Evolutionary conservation across 306 rosid species (phyloP).

Genomic region (Lablab purpureus): DNA sequence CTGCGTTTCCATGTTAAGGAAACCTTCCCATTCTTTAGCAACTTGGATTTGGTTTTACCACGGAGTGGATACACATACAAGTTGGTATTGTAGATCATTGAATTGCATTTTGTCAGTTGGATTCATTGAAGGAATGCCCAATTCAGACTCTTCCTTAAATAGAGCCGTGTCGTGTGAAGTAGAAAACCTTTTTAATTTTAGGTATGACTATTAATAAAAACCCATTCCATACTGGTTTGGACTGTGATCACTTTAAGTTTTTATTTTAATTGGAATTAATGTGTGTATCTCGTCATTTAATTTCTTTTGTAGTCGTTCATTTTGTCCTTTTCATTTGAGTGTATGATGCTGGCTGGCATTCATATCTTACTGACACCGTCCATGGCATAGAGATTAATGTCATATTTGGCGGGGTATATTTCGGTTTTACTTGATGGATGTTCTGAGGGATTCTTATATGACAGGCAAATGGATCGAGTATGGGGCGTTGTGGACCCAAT

Average conservation of each 20-base stretch:
- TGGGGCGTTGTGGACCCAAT: conserved; percentile 80
- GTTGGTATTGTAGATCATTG: conserved; percentile 3
- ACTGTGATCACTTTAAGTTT: conserved; percentile 30
- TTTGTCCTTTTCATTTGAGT: background rate
- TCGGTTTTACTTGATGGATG: conserved; percentile 12
- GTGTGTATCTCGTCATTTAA: conserved; percentile 17
- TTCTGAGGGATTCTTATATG: conserved; percentile 39
- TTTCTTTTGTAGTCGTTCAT: background rate
- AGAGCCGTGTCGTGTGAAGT: conserved; percentile 16
- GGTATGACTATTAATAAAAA: conserved; percentile 36
- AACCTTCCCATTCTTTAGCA: conserved; percentile 30
- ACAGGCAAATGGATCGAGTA: conserved; percentile 91
- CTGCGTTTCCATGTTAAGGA: conserved; percentile 16
- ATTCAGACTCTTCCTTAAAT: conserved; percentile 21
- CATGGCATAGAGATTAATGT: background rate
- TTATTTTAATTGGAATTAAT: conserved; percentile 31
- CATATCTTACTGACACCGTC: background rate
- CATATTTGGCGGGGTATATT: conserved; percentile 17
- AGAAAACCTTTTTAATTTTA: conserved; percentile 25
- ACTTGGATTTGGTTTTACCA: conserved; percentile 4
- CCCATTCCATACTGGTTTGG: conserved; percentile 22
- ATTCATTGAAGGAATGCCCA: conserved; percentile 16
- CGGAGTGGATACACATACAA: conserved; percentile 1
- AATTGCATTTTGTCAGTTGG: conserved; percentile 39
- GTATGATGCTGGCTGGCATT: background rate